Evolutionary conservation across 1,139 yeast species (phyloP).

Genomic region (Lodderomyces metapsilosis): DNA sequence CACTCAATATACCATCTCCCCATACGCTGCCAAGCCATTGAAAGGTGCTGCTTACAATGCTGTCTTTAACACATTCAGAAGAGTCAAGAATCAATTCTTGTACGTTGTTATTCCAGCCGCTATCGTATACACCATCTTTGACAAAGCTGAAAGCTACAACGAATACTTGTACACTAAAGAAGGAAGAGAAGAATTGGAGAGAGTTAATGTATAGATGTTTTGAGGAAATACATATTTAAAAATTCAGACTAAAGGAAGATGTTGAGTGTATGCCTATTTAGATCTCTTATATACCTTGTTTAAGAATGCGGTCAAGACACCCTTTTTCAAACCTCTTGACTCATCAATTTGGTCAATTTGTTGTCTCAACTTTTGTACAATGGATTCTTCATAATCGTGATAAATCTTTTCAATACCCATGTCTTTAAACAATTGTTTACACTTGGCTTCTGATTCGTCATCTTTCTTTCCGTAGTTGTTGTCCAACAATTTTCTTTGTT

Average conservation of each 20-base stretch:
- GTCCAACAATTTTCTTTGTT: conserved; percentile 80
- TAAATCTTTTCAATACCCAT: conserved; percentile 71
- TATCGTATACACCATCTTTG: conserved; percentile 86
- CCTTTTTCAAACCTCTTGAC: conserved; percentile 85
- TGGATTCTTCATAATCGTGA: conserved; percentile 75
- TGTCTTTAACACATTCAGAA: conserved; percentile 90
- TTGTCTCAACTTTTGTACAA: conserved; percentile 61
- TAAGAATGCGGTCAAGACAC: conserved; percentile 79
- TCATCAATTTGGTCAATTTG: conserved; percentile 78
- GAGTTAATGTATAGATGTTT: conserved; percentile 58
- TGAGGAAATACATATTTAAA: not conserved
- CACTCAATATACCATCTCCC: conserved; percentile 85
- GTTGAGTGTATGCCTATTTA: conserved; percentile 46
- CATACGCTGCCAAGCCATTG: conserved; percentile 90
- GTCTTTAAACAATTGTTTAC: conserved; percentile 74
- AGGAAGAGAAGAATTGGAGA: conserved; percentile 90
- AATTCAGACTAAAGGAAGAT: not conserved
- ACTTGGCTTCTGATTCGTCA: conserved; percentile 62
- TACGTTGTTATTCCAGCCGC: conserved; percentile 77
- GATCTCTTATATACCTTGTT: conserved; percentile 91
- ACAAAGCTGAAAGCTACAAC: conserved; percentile 84
- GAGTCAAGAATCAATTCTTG: conserved; percentile 83
- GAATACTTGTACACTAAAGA: conserved; percentile 96
- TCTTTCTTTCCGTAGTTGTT: conserved; percentile 88
- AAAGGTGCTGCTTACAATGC: conserved; percentile 85